These are phyloP conservation scores for Lentinula detonsa DNA, from an alignment of 768 basidiomycete species.

Conservation along the genomic window DNA sequence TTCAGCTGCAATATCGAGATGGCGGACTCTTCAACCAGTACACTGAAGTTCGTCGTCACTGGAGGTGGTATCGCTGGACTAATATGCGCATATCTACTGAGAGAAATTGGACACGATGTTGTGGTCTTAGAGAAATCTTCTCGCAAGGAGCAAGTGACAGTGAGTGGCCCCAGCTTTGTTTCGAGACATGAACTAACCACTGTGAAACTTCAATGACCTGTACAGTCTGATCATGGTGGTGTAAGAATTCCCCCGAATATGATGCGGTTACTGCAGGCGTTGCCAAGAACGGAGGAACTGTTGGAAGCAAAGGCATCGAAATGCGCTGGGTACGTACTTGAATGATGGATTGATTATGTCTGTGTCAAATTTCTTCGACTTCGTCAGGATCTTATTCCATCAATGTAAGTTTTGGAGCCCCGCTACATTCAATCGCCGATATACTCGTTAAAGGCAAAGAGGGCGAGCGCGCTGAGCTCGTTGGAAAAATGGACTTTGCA, in stretches of 20 bases:
- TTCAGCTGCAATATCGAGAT: not conserved
- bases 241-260: slow-evolving; percentile 12
- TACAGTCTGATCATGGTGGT: slow-evolving; percentile 1
- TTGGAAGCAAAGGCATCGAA: slow-evolving; percentile 2
- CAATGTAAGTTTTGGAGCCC: not conserved
- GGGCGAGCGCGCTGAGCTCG: not conserved
- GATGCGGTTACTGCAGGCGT: slow-evolving; percentile 9
- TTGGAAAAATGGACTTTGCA: slow-evolving; percentile 5
- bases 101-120: slow-evolving; percentile 36
- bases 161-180: not conserved
- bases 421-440: not conserved
- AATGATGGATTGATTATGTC: not conserved
- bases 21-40: not conserved
- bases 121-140: slow-evolving; percentile 30
- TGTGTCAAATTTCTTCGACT: not conserved
- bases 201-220: too few species aligned
- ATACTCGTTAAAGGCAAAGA: not conserved
- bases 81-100: slow-evolving; percentile 32
- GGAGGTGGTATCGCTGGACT: slow-evolving; percentile 30
- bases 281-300: slow-evolving; percentile 5
- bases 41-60: slow-evolving; percentile 6
- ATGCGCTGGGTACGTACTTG: not conserved
- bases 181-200: not conserved
- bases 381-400: not conserved
- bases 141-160: slow-evolving; percentile 14